Evolutionary conservation across 2,329 filamentous ascomycete genomes (phyloP), one percentile per base, ranked within the genome.

Genomic region (Aspergillus brunneoviolaceus): DNA sequence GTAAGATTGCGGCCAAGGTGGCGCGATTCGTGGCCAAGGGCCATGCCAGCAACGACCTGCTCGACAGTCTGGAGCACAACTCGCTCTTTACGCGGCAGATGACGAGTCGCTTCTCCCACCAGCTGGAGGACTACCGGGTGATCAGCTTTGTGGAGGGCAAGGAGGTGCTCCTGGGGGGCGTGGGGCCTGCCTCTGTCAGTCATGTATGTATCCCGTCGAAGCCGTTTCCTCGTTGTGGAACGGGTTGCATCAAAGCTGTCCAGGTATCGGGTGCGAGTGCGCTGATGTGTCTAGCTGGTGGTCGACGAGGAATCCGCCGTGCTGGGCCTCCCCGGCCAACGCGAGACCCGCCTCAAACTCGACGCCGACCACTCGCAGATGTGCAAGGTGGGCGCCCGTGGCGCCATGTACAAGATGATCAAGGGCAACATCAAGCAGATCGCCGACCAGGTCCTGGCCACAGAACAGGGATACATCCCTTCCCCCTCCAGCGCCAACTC

Each of bases 261-360:
- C 27, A 29, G 7, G 7, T 10, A 29, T 6, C 0, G 9, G 1
- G n/a, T 2, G 12, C 1, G 19, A 65, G n/a, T 2, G 12, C 1
- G 19, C 65, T 68, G 49, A 71, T 33, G 16, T 5, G 2, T 11
- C 12, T 50, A 75, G 73, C 60, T 73, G 52, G 70, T 75, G 3
- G 73, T 75, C 3, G 71, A 75, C 31, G 73, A 75, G 62, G 69
- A 75, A 31, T 75, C 73, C 0, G 73, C 73, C 7, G 64, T 75
- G 6, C 68, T 75, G 5, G 73, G 73, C 9, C 59, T 73, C 3
- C 70, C 70, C 6, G 71, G 71, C 1, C 63, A 73, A 35, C 70
- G 72, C 10, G 73, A 75, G 59, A 74, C 72, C 2, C 72, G 72
- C 10, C 62, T 75, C 6, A 74, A 74, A 29, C 70, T 73, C 4